Conservation (phyloP, 2,329 filamentous ascomycete genomes). For the Scytalidium lignicola region DNA sequence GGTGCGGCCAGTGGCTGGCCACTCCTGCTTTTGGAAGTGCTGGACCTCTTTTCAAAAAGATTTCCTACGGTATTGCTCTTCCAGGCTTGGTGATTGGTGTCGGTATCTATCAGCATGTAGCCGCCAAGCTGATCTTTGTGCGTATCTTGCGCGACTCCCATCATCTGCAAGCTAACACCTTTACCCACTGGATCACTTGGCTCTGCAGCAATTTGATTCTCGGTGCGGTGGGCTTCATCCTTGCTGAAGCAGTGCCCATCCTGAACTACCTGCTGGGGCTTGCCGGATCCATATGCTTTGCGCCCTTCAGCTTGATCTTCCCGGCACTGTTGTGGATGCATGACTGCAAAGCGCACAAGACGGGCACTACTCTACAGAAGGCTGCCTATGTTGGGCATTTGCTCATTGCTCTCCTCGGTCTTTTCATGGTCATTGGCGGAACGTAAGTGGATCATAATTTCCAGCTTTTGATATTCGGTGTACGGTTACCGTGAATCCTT, state of each 20-base stretch:
- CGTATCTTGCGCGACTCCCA: slow-evolving; percentile 46
- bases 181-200: slow-evolving; percentile 46
- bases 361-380: background rate
- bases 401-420: background rate
- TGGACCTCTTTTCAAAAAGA: slow-evolving; percentile 53
- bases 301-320: slow-evolving; percentile 34
- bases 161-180: slow-evolving; percentile 43
- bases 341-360: slow-evolving; percentile 19
- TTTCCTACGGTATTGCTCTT: slow-evolving; percentile 55
- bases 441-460: background rate
- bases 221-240: slow-evolving; percentile 37
- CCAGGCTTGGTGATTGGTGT: slow-evolving; percentile 47
- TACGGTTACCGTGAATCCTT: background rate
- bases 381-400: background rate
- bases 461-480: background rate
- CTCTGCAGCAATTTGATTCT: slow-evolving; percentile 35
- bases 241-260: slow-evolving; percentile 46
- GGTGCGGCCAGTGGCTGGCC: slow-evolving; percentile 57
- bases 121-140: slow-evolving; percentile 52
- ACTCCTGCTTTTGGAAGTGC: slow-evolving; percentile 58
- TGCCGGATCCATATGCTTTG: slow-evolving; percentile 38
- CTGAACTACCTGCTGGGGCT: slow-evolving; percentile 46
- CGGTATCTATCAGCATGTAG: slow-evolving; percentile 37
- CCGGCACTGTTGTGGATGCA: slow-evolving; percentile 45
- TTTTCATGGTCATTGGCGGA: slow-evolving; percentile 1